Evolutionary conservation across 176 grass and related monocot species (phyloP), one percentile per base, ranked within the genome.

Genomic region (Eragrostis nindensis): DNA sequence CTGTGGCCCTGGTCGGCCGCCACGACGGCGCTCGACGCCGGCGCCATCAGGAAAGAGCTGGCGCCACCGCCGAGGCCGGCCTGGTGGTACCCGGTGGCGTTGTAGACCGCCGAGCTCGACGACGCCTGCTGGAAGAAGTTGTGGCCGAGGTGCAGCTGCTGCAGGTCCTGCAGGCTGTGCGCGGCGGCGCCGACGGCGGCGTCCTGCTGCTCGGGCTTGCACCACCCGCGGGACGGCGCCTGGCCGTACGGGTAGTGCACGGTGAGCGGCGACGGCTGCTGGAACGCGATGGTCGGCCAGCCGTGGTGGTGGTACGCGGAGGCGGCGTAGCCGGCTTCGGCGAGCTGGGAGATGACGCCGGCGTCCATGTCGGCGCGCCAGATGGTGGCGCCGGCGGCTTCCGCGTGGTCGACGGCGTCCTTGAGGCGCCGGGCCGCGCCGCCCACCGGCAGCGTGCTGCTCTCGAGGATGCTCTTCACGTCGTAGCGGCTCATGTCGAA

Each of bases 401-500:
- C 88, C 7, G 70, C 15, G 43, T 86, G 79, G 19, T 90, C 88
- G 5, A 76, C 79, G 52, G 74, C 61, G 52, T 90, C 88, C 83
- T 90, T 90, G 16, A 81, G 83, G 46, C 83, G 83, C 74, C 83
- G 80, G 0, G 86, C 86, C 2, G 83, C 81, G 48, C 89, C 76
- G 29, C 91, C 91, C 0, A 84, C 67, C 1, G 87, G 87, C 18
- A 87, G 84, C 38, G 79, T 86, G 65, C 85, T 81, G 81, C 91
- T 90, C 65, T 87, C 74, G 40, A 90, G 80, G 68, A 94, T 94
- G 91, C 85, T 82, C 78, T 94, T 82, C 3, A 88, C 88, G 74
- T 94, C 88, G 85, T 94, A 94, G 74, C 87, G 88, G 75, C 71
- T 90, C 85, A 94, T 90, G 82, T 94, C 88, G 57, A 94, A 94